phyloP scores from a whole-genome alignment of 148 eudicot genomes.

The Amaranthus hypochondriacus region DNA sequence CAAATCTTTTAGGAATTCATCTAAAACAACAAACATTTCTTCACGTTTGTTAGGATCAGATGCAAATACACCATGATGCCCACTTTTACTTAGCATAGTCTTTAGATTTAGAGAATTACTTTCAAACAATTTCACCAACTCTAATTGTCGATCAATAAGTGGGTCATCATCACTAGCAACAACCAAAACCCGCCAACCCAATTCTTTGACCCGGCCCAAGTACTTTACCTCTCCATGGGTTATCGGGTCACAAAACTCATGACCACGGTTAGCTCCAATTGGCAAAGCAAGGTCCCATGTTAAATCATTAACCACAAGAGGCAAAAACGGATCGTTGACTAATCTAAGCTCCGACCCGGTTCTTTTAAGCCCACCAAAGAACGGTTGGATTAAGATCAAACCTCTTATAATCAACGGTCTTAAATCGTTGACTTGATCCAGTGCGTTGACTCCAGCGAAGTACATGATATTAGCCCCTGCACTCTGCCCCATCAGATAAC shows the following conservation, averaged over 20 bases:
- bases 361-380: slow-evolving; percentile 35
- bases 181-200: slow-evolving; percentile 34
- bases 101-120: slow-evolving; percentile 17
- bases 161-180: slow-evolving; percentile 32
- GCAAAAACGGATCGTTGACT: slow-evolving; percentile 28
- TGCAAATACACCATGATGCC: slow-evolving; percentile 17
- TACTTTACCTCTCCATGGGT: not conserved
- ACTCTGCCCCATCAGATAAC: slow-evolving; percentile 34
- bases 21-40: not conserved
- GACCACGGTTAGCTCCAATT: slow-evolving; percentile 37
- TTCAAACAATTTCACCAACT: slow-evolving; percentile 21
- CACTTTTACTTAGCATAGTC: not conserved
- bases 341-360: slow-evolving; percentile 35
- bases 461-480: slow-evolving; percentile 41
- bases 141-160: slow-evolving; percentile 24
- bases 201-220: slow-evolving; percentile 2
- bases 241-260: slow-evolving; percentile 31
- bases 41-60: not conserved
- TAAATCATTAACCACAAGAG: slow-evolving; percentile 33
- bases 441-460: slow-evolving; percentile 14
- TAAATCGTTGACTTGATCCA: not conserved
- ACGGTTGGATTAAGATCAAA: slow-evolving; percentile 31
- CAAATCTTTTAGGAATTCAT: not conserved
- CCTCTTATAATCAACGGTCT: slow-evolving; percentile 29
- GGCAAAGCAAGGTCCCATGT: slow-evolving; percentile 55